Evolutionary conservation across 805 yeast species (phyloP), one percentile per base, ranked within the genome.

Genomic region (Myxozyma sirexii): DNA sequence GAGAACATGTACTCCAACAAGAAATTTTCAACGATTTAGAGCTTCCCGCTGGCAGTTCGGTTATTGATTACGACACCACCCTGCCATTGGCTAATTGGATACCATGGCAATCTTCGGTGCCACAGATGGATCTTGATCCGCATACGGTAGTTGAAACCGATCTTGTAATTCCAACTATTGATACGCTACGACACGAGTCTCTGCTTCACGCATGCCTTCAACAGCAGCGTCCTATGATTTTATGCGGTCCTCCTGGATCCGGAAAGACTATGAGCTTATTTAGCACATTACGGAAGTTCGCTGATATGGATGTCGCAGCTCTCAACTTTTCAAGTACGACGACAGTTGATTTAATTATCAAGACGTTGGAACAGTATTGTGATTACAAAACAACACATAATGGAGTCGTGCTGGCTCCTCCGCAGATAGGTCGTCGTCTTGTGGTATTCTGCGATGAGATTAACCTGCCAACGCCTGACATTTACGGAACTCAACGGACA

Each of bases 181-280:
- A 91, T 65, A 91, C 97, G 0, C 70, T 79, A 1, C 78, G 84
- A 57, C 88, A 88, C 58, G 93, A 89, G 60, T 70, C 75, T 0
- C 68, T 88, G 10, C 77, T 93, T 1, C 80, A 79, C 56, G 76
- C 84, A 0, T 71, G 88, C 1, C 68, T 92, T 38, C 76, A 77
- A 35, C 82, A 82, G 46, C 85, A 81, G 55, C 75, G 75, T 41
- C 83, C 96, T 0, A 71, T 90, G 17, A 76, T 93, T 27, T 76
- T 93, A 23, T 90, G 97, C 73, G 98, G 98, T 1, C 98, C 98
- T 0, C 97, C 98, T 0, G 98, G 98, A 3, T 87, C 97, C 0
- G 98, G 98, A 59, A 93, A 93, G 70, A 92, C 98, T 0, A 92
- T 93, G 98, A 84, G 92, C 0, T 74, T 93, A 19, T 79, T 89